A percentile compares a stretch with the other conserved stretches of the same genome.
Evolutionary conservation across 169 alveolate species (phyloP).

Genomic region (Plasmodium sp.): DNA sequence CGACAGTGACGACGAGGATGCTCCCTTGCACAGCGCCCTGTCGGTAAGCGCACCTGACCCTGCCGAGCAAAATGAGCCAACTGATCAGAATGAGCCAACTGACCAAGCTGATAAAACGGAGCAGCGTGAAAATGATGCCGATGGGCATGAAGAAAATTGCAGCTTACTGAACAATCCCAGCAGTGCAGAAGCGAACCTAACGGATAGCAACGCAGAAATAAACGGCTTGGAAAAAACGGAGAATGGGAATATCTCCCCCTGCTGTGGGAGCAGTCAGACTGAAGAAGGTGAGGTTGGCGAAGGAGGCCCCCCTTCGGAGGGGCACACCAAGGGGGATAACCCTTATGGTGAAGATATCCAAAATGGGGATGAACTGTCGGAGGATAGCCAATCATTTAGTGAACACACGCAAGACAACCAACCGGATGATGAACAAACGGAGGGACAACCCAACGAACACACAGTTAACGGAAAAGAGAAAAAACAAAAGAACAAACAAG

Average conservation of each 20-base stretch:
- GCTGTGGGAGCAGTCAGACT: neutral
- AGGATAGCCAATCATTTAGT: neutral
- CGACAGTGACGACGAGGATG: slow-evolving; percentile 76
- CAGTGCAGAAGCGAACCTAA: neutral
- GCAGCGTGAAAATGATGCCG: neutral
- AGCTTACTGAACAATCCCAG: neutral
- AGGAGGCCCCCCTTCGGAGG: neutral
- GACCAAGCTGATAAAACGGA: neutral
- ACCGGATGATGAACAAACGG: neutral
- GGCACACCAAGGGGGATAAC: neutral
- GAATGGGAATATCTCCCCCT: neutral
- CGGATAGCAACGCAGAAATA: neutral
- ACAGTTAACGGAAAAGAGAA: slow-evolving; percentile 16
- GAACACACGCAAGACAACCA: neutral
- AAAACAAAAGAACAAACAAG: slow-evolving; percentile 49
- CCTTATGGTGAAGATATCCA: neutral
- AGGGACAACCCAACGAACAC: slow-evolving; percentile 11
- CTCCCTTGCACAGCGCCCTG: neutral
- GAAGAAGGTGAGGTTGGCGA: neutral
- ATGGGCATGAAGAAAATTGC: neutral
- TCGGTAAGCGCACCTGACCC: neutral
- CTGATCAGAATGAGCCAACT: neutral
- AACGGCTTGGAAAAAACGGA: slow-evolving; percentile 11
- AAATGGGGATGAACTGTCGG: neutral
- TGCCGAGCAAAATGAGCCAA: neutral